phyloP scores from a whole-genome alignment of 2,329 filamentous ascomycete species.

The Cercospora zeina region DNA sequence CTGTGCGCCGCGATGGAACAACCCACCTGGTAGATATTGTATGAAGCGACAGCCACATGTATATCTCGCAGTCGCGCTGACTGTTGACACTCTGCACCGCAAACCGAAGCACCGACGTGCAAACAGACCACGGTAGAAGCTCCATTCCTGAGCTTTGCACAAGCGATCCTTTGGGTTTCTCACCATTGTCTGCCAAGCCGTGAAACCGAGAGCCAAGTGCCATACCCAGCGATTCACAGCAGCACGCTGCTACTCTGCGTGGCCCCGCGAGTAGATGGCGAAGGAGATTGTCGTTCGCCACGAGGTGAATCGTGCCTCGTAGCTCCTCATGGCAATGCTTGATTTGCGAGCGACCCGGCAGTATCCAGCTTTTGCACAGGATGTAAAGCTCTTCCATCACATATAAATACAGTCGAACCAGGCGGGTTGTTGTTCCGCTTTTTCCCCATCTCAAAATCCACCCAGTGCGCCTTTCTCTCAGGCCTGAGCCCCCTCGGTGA shows the following conservation, averaged over 20 bases:
- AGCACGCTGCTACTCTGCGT: neutral
- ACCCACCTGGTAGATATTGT: too few relatives aligned
- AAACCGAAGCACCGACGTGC: too few relatives aligned
- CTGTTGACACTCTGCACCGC: neutral
- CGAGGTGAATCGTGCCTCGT: conserved; percentile 5
- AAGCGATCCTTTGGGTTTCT: neutral
- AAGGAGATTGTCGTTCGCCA: conserved; percentile 9
- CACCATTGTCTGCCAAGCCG: conserved; percentile 5
- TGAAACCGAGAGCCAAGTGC: conserved; percentile 9
- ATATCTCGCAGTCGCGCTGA: neutral
- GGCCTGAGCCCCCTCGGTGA: neutral
- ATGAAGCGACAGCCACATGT: neutral
- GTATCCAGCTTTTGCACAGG: neutral
- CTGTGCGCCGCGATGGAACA: neutral
- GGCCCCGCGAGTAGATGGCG: neutral
- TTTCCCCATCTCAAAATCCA: neutral
- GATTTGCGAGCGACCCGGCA: neutral
- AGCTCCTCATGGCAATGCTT: conserved; percentile 12
- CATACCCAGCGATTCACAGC: neutral
- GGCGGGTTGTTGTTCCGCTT: neutral
- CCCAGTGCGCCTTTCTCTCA: neutral
- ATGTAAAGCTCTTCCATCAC: neutral
- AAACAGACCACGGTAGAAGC: too few relatives aligned
- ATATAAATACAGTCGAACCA: conserved; percentile 4
- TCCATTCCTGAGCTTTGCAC: too few relatives aligned